Base-by-base conservation (phyloP, 2,329 filamentous ascomycete species). In the Davidsoniella australis region DNA sequence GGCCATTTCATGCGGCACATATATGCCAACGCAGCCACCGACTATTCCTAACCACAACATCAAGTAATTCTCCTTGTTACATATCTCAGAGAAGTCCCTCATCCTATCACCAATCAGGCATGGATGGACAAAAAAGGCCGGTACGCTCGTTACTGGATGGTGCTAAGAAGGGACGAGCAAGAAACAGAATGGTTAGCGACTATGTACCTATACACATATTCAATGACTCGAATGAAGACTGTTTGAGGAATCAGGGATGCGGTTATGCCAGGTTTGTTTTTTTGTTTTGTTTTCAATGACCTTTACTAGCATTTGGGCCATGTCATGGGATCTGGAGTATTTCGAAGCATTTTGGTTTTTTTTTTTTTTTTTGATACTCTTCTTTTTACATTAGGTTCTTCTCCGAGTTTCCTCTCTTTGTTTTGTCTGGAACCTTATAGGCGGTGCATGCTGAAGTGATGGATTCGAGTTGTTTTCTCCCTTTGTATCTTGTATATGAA, bases 71-170 rank as follows among this genome's bases (percentile, higher is more conserved):
- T 79, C 64, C 61, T 70, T 68, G 60, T 70, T 63, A 57, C 75
- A 78, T 57, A 73, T 66, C 5, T 52, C 44, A 5, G 51, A 36
- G 58, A 86, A 78, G 47, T 67, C 69, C 56, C 70, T 69, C 73
- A 96, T 83, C 47, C 84, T 83, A 55, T 89, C 82, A 50, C 82
- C 83, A 7, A 91, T 84, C 61, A 85, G 77, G 65, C 91, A 96
- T 20, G 91, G 89, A 66, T 98, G 91, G 57, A 96, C 73, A 64
- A 94, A 95, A 64, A 89, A 95, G 45, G 78, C 76, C 39, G 87
- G 85, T 52, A 80, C 64, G 48, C 82, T 82, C 51, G 79, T 85
- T 52, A 84, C 64, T 47, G 91, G 89, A 70, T 96, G 87, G 63
- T 93, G 80, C 78, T 89, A 65, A 61, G 58, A 61, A 68, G 66